These are phyloP conservation scores for Alternaria dauci DNA, from an alignment of 2,329 filamentous ascomycete genomes.

Conservation along the genomic window DNA sequence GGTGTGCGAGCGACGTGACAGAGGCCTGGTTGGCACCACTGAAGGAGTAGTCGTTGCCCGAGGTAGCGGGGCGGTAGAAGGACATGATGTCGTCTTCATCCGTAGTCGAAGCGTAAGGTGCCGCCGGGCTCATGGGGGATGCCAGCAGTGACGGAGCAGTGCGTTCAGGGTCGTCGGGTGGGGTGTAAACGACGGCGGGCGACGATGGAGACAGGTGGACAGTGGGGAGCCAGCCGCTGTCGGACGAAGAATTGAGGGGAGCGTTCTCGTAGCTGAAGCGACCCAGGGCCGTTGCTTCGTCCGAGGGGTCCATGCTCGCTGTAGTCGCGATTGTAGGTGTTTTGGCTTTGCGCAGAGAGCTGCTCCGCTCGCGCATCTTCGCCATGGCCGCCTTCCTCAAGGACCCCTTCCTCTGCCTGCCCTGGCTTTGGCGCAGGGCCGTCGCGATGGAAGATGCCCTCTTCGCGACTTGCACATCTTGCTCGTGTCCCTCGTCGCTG, in stretches of 20 bases:
- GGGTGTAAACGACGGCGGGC: constrained; percentile 10
- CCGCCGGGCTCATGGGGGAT: constrained; percentile 59
- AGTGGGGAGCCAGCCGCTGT: constrained; percentile 36
- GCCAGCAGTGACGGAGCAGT: constrained; percentile 49
- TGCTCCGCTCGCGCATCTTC: constrained; percentile 54
- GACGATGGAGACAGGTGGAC: constrained; percentile 26
- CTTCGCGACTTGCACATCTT: constrained; percentile 41
- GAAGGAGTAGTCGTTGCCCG: constrained; percentile 55
- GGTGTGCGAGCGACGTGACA: constrained; percentile 38
- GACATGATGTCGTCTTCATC: constrained; percentile 83
- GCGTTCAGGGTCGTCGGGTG: constrained; percentile 19
- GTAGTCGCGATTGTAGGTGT: constrained; percentile 27
- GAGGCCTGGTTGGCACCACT: constrained; percentile 28
- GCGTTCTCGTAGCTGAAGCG: constrained; percentile 52
- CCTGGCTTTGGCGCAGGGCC: constrained; percentile 59
- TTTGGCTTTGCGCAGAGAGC: constrained; percentile 38
- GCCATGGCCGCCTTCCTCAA: constrained; percentile 86
- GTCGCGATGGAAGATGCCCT: constrained; percentile 36
- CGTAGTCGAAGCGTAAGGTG: constrained; percentile 75
- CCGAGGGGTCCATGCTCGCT: constrained; percentile 26
- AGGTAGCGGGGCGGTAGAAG: constrained; percentile 57
- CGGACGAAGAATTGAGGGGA: constrained; percentile 46
- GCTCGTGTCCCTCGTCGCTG: constrained; percentile 28
- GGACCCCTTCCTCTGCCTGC: constrained; percentile 79
- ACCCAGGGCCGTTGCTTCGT: constrained; percentile 32